phyloP scores from a whole-genome alignment of 169 alveolate genomes.

The Plasmodium knowlesi region DNA sequence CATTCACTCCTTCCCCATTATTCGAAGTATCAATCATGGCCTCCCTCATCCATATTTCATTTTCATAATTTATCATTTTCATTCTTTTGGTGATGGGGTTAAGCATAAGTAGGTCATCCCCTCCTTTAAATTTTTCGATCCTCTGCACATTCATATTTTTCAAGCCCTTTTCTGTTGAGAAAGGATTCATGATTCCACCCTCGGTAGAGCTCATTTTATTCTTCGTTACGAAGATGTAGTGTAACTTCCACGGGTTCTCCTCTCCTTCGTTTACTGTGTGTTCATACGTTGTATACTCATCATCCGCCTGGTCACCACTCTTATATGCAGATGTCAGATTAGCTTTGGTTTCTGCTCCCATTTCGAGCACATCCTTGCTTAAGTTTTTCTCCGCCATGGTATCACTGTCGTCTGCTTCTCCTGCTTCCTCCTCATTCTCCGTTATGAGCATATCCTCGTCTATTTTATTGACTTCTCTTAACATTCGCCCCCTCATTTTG shows the following conservation, averaged over 20 bases:
- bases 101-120: conserved; percentile 73
- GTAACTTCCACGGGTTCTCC: conserved; percentile 5
- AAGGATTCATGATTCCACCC: conserved; percentile 7
- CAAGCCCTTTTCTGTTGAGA: conserved; percentile 72
- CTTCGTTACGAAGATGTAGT: conserved; percentile 4
- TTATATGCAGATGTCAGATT: too few relatives aligned
- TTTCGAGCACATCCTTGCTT: background rate
- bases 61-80: conserved; percentile 74
- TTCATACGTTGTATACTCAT: conserved; percentile 11
- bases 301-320: background rate
- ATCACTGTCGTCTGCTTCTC: background rate
- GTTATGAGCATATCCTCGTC: background rate
- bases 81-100: conserved; percentile 61
- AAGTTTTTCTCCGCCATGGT: background rate
- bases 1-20: background rate
- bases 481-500: background rate
- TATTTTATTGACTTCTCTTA: background rate
- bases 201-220: conserved; percentile 5
- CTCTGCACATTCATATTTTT: conserved; percentile 74
- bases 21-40: background rate
- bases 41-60: conserved; percentile 69
- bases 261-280: conserved; percentile 27
- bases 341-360: background rate
- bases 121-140: conserved; percentile 81
- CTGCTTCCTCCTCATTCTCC: background rate